phyloP scores from a whole-genome alignment of 2,329 filamentous ascomycete species.

The Zasmidium cellare region DNA sequence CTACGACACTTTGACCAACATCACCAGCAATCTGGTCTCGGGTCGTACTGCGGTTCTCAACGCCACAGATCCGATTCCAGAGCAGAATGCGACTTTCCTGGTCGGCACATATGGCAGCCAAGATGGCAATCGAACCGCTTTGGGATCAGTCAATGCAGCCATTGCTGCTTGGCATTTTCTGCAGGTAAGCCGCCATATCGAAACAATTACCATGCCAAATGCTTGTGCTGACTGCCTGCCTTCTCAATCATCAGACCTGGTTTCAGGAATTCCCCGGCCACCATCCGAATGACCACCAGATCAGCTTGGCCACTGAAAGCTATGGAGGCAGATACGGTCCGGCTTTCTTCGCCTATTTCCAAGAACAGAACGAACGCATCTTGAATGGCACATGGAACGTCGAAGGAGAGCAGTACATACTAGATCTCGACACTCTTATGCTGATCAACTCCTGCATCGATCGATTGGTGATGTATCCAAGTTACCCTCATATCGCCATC shows the following conservation, averaged over 20 bases:
- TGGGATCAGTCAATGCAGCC: conserved; percentile 55
- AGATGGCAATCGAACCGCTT: conserved; percentile 46
- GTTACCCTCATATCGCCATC: conserved; percentile 52
- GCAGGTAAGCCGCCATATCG: conserved; percentile 37
- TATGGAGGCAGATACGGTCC: conserved; percentile 62
- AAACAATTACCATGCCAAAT: no score
- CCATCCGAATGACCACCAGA: conserved; percentile 57
- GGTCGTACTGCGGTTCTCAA: conserved; percentile 18
- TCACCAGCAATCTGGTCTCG: conserved; percentile 35
- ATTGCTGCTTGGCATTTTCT: conserved; percentile 60
- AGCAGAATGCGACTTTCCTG: conserved; percentile 55
- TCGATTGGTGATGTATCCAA: conserved; percentile 48
- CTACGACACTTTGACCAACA: conserved; percentile 45
- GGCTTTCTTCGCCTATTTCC: conserved; percentile 56
- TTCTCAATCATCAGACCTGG: conserved; percentile 42
- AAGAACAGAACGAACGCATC: conserved; percentile 58
- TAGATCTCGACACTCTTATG: conserved; percentile 55
- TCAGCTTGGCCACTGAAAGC: conserved; percentile 53
- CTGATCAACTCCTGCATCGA: conserved; percentile 56
- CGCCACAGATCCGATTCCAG: conserved; percentile 30
- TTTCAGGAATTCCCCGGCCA: conserved; percentile 67
- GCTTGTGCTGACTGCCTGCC: no score
- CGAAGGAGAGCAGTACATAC: conserved; percentile 28
- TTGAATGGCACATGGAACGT: conserved; percentile 36
- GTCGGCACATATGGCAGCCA: conserved; percentile 55